These are phyloP conservation scores for Rhodotorula sp. DNA, from an alignment of 1,284 basidiomycete species.

Conservation along the genomic window DNA sequence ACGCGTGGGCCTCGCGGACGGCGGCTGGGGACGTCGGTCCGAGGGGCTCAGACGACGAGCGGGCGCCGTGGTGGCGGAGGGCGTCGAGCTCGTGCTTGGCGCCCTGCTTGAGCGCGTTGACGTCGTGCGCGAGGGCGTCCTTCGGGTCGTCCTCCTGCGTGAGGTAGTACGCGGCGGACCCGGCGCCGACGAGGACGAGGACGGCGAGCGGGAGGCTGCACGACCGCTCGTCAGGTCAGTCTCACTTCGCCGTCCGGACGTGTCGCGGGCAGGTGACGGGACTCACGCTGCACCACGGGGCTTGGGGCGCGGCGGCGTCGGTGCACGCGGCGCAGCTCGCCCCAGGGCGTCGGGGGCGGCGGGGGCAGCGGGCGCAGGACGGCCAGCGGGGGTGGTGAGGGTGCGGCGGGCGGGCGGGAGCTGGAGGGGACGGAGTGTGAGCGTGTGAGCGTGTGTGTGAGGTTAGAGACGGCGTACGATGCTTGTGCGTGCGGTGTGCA, in stretches of 20 bases:
- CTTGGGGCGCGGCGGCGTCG: not conserved
- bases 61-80: conserved; percentile 9
- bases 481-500: not conserved
- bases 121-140: not conserved
- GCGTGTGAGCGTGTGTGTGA: too few relatives aligned
- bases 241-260: too few relatives aligned
- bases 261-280: too few relatives aligned
- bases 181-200: conserved; percentile 5
- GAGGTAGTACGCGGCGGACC: conserved; percentile 21
- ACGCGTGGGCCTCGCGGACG: conserved; percentile 15
- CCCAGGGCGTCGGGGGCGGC: not conserved
- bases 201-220: conserved; percentile 13
- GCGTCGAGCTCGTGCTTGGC: conserved; percentile 18
- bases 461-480: not conserved
- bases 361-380: conserved; percentile 1
- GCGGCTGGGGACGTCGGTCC: conserved; percentile 13
- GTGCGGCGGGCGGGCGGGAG: conserved; percentile 13
- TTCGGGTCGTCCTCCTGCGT: conserved; percentile 13
- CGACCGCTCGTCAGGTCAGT: too few relatives aligned
- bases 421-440: too few relatives aligned
- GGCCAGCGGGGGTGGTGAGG: conserved; percentile 12
- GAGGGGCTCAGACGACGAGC: conserved; percentile 14
- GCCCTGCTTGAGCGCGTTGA: conserved; percentile 12
- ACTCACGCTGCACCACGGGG: too few relatives aligned
- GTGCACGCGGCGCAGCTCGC: not conserved